These are phyloP conservation scores for Globisporangium alternatum DNA, from an alignment of 352 stramenopile species.

Conservation along the genomic window DNA sequence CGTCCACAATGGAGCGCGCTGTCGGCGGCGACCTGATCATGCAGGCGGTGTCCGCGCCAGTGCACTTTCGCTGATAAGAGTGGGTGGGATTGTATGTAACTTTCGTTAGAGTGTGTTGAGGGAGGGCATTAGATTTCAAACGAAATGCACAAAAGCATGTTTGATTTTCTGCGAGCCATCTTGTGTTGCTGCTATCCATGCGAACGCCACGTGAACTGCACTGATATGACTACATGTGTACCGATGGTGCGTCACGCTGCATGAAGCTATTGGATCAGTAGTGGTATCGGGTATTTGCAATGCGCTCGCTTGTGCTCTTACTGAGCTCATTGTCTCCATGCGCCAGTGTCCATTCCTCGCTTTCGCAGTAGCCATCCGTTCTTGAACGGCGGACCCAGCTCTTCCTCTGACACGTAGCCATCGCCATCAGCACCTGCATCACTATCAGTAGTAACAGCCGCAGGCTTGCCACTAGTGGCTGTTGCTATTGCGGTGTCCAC, in stretches of 20 bases:
- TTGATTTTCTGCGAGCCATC: not conserved
- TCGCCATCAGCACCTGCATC: too few relatives aligned
- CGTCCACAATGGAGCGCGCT: slow-evolving; percentile 66
- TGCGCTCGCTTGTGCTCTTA: too few relatives aligned
- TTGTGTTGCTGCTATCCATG: too few relatives aligned
- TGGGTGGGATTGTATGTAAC: not conserved
- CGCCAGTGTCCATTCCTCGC: not conserved
- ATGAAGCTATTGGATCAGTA: too few relatives aligned
- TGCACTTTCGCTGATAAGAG: slow-evolving; percentile 37
- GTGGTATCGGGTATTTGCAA: not conserved
- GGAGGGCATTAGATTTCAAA: not conserved
- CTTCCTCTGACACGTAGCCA: too few relatives aligned
- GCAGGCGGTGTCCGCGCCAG: slow-evolving; percentile 23
- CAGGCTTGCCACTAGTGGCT: too few relatives aligned
- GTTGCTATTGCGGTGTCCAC: too few relatives aligned
- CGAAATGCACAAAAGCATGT: not conserved
- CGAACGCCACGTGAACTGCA: too few relatives aligned
- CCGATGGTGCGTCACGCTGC: too few relatives aligned
- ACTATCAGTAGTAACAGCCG: too few relatives aligned
- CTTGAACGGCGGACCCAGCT: not conserved
- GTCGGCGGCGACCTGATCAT: slow-evolving; percentile 65
- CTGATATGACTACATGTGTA: too few relatives aligned
- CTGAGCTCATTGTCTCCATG: too few relatives aligned
- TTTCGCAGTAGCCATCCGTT: slow-evolving; percentile 1
- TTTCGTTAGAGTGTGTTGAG: slow-evolving; percentile 6